A percentile compares a stretch with the other conserved stretches of the same genome.
Evolutionary conservation across 176 grass and related monocot genomes (phyloP).

Genomic region (Pontederia crassipes): DNA sequence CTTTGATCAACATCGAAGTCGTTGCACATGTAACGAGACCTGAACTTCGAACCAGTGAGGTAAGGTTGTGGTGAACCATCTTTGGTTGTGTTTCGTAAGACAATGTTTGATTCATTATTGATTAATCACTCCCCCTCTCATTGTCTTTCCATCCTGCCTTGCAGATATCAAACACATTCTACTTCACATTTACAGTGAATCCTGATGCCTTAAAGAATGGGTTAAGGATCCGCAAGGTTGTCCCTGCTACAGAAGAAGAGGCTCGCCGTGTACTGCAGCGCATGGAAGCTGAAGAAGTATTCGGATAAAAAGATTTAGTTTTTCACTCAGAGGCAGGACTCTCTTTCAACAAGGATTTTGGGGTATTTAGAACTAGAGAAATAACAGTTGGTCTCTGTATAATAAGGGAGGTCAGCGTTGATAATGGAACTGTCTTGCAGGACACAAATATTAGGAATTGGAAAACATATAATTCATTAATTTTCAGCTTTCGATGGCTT

Average conservation of each 20-base stretch:
- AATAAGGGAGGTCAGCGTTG: too few species aligned
- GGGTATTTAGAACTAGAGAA: too few species aligned
- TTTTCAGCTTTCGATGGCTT: too few species aligned
- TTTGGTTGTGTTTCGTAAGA: neutral
- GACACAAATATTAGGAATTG: too few species aligned
- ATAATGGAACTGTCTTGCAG: too few species aligned
- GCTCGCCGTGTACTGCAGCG: conserved; percentile 56
- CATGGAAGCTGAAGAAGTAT: conserved; percentile 66
- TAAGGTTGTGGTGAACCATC: conserved; percentile 10
- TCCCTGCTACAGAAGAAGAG: conserved; percentile 91
- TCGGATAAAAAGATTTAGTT: conserved; percentile 11
- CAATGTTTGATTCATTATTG: too few species aligned
- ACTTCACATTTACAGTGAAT: conserved; percentile 84
- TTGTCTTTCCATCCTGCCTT: neutral
- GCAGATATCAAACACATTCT: conserved; percentile 86
- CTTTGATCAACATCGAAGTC: conserved; percentile 78
- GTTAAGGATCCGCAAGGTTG: conserved; percentile 68
- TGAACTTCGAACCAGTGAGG: conserved; percentile 83
- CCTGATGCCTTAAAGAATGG: conserved; percentile 53
- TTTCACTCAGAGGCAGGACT: neutral
- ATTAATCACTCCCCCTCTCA: neutral
- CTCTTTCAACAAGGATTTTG: neutral
- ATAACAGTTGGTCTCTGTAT: too few species aligned
- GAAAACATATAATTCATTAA: too few species aligned
- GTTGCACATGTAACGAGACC: conserved; percentile 97